Evolutionary conservation across 202 grass and related monocot genomes (phyloP).

Genomic region (Bolboschoenoplectus hybrid): DNA sequence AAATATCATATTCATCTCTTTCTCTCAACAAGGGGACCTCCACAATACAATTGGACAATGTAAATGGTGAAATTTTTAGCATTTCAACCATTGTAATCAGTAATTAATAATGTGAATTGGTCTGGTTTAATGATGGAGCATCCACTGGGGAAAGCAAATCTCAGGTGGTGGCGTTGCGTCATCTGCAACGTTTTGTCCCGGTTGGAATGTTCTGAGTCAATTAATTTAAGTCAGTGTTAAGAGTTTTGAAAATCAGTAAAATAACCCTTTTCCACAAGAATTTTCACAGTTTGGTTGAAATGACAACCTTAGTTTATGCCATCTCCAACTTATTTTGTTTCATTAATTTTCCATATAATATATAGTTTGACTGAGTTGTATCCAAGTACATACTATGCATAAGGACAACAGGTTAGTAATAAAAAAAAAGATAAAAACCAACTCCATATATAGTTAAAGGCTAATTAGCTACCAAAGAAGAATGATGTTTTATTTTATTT

Average conservation of each 20-base stretch:
- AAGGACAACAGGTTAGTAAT: too few species aligned
- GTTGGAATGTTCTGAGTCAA: slow-evolving; percentile 14
- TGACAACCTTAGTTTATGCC: not conserved
- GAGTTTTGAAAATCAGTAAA: not conserved
- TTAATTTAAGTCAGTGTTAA: not conserved
- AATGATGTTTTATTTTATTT: not conserved
- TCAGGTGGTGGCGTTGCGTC: not conserved
- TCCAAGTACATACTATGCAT: too few species aligned
- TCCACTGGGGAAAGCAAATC: not conserved
- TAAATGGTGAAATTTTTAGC: not conserved
- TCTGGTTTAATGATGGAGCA: slow-evolving; percentile 11
- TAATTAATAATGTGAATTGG: not conserved
- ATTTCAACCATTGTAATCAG: not conserved
- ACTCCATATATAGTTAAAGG: not conserved
- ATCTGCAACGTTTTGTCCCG: not conserved
- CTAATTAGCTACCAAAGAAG: not conserved
- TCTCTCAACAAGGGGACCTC: not conserved
- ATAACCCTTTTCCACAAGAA: not conserved
- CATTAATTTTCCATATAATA: slow-evolving; percentile 5
- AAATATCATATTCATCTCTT: not conserved
- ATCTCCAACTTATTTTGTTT: not conserved
- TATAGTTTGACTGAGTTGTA: not conserved
- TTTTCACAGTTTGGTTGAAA: not conserved
- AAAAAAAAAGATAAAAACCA: not conserved
- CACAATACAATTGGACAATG: not conserved